Conservation (phyloP, 116 monocot genomes). For the Papilionanthe hybrid region DNA sequence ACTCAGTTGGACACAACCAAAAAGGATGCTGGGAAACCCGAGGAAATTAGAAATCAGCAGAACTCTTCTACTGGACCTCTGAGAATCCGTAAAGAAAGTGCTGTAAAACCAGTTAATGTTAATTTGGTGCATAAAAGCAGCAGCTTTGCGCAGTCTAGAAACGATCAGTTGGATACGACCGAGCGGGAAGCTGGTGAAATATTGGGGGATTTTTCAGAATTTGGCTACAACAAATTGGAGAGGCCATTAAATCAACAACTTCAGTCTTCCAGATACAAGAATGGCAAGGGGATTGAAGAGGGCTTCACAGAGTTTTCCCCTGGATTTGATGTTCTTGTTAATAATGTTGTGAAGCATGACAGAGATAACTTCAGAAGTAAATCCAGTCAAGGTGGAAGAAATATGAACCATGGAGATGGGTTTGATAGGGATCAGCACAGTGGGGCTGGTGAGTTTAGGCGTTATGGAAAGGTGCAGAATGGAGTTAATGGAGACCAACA, state of each 20-base stretch:
- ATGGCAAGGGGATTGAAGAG: conserved; percentile 45
- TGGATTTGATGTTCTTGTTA: conserved; percentile 80
- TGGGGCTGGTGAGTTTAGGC: conserved; percentile 14
- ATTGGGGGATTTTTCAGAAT: not conserved
- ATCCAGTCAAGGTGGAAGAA: conserved; percentile 20
- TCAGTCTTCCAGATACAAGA: conserved; percentile 26
- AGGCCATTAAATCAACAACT: conserved; percentile 6
- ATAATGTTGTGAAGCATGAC: conserved; percentile 33
- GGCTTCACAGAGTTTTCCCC: conserved; percentile 59
- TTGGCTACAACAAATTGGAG: not conserved
- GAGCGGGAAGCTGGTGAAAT: conserved; percentile 3
- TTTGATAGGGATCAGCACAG: conserved; percentile 31
- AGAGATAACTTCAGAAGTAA: conserved; percentile 25
- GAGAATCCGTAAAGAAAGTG: not conserved
- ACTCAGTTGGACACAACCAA: conserved; percentile 6
- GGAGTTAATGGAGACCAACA: conserved; percentile 11
- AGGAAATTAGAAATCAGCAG: conserved; percentile 14
- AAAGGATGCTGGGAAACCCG: conserved; percentile 12
- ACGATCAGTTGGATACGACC: not conserved
- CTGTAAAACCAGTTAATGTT: conserved; percentile 5
- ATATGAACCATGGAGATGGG: conserved; percentile 19
- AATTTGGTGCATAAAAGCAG: conserved; percentile 1
- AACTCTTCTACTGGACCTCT: not conserved
- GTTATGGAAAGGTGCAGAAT: conserved; percentile 4
- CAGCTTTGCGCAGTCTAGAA: not conserved